Conservation (phyloP, 192 early-diverging fungal genomes). For the Backusella sp. region DNA sequence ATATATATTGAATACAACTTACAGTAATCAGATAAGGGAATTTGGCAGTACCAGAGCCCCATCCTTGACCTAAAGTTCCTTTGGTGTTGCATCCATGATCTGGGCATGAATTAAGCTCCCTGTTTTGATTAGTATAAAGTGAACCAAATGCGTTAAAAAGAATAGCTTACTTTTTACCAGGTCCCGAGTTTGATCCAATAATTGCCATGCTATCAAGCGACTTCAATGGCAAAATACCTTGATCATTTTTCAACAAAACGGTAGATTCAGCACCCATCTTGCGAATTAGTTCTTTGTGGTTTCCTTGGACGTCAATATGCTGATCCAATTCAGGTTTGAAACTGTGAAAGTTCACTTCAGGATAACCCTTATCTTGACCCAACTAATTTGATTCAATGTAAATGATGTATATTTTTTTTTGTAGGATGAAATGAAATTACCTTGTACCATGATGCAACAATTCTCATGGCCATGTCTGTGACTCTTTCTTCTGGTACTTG, state of each 20-base stretch:
- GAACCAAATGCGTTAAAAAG: not conserved
- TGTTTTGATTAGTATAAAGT: not conserved
- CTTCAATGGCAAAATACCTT: conserved; percentile 23
- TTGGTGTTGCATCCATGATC: conserved; percentile 24
- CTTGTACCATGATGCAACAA: conserved; percentile 37
- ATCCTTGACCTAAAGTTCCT: conserved; percentile 28
- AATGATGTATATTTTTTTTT: not conserved
- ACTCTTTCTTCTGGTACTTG: conserved; percentile 18
- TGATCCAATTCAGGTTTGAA: conserved; percentile 11
- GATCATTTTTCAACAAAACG: conserved; percentile 26
- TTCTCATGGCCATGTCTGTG: conserved; percentile 22
- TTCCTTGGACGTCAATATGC: conserved; percentile 25
- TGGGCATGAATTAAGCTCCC: conserved; percentile 23
- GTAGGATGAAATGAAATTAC: conserved; percentile 3
- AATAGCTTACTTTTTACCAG: conserved; percentile 14
- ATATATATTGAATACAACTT: conserved; percentile 7
- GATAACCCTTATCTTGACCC: conserved; percentile 21
- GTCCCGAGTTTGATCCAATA: conserved; percentile 30
- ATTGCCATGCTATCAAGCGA: conserved; percentile 17
- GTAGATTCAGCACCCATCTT: conserved; percentile 28
- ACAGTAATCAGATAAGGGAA: conserved; percentile 35
- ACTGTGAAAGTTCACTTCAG: conserved; percentile 19
- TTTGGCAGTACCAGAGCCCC: conserved; percentile 28
- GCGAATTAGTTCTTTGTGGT: conserved; percentile 22
- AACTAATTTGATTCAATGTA: not conserved